These are phyloP conservation scores for Ceratocystis alfenasii DNA, from an alignment of 2,329 filamentous ascomycete genomes.

Conservation along the genomic window DNA sequence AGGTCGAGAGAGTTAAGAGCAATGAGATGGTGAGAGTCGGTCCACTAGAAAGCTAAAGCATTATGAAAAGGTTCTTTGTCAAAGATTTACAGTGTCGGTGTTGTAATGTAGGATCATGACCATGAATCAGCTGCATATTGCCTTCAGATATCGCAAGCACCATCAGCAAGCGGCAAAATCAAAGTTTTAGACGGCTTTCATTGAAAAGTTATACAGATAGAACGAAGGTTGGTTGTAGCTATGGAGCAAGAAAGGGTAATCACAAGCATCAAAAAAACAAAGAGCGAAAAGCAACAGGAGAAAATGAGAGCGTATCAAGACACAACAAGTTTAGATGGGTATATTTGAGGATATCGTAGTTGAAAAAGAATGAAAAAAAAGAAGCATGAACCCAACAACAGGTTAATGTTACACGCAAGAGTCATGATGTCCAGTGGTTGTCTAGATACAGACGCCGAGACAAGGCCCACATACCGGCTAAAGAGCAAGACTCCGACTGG, in stretches of 20 bases:
- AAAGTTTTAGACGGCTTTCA: too few species aligned
- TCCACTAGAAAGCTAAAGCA: conserved; percentile 28
- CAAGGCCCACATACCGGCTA: background rate
- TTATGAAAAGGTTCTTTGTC: background rate
- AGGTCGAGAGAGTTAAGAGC: conserved; percentile 32
- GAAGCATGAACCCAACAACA: conserved; percentile 6
- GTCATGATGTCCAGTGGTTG: conserved; percentile 9
- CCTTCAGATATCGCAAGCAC: too few species aligned
- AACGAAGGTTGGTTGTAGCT: too few species aligned
- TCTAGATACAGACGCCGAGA: background rate
- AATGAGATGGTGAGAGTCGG: conserved; percentile 46
- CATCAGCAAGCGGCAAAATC: too few species aligned
- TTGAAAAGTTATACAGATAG: too few species aligned
- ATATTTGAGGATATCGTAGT: conserved; percentile 19
- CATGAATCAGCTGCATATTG: too few species aligned
- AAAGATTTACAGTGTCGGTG: too few species aligned
- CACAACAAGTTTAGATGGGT: conserved; percentile 19
- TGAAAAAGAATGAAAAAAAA: conserved; percentile 14
- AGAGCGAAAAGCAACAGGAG: conserved; percentile 24
- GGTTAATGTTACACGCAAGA: conserved; percentile 14
- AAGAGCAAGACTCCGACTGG: background rate
- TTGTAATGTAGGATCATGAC: too few species aligned
- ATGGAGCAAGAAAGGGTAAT: background rate
- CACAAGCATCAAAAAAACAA: background rate
- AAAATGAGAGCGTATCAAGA: conserved; percentile 16